Percentiles rank a stretch among this genome's conserved stretches.
phyloP scores from a whole-genome alignment of 441 rosid genomes.

The Cnidoscolus chayamansa region DNA sequence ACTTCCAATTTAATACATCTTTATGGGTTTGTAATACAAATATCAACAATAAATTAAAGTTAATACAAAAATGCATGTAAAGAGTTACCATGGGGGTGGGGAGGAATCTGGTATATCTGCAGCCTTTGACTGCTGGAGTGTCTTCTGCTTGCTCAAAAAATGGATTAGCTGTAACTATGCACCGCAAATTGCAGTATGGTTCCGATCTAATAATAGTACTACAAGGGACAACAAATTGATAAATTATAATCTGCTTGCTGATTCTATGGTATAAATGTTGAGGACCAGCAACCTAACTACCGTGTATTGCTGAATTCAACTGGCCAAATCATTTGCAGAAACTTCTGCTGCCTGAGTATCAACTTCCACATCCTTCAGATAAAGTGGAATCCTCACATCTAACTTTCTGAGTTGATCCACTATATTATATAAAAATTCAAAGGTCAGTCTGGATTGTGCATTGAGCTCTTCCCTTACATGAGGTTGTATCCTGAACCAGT shows the following conservation, averaged over 20 bases:
- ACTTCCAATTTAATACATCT: neutral
- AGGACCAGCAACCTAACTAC: slow-evolving; percentile 2
- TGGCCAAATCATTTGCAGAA: slow-evolving; percentile 22
- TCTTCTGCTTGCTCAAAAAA: neutral
- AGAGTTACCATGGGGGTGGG: neutral
- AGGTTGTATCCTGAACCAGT: slow-evolving; percentile 79
- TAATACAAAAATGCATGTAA: neutral
- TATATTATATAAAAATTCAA: slow-evolving; percentile 66
- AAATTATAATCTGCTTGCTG: neutral
- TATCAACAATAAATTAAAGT: neutral
- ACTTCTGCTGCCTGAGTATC: slow-evolving; percentile 1
- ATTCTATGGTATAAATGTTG: neutral
- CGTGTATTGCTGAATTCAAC: slow-evolving; percentile 13
- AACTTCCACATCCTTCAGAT: slow-evolving; percentile 36
- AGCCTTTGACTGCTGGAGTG: neutral
- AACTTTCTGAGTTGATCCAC: slow-evolving; percentile 59
- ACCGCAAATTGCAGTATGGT: neutral
- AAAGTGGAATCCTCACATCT: slow-evolving; percentile 69
- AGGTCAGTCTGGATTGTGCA: slow-evolving; percentile 58
- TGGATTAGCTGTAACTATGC: neutral
- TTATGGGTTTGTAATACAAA: neutral
- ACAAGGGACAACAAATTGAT: neutral
- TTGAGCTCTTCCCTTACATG: slow-evolving; percentile 70
- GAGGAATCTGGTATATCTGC: neutral
- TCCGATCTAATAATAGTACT: neutral